These are phyloP conservation scores for Chrysoporthe deuterocubensis DNA, from an alignment of 2,329 filamentous ascomycete species.

Conservation along the genomic window DNA sequence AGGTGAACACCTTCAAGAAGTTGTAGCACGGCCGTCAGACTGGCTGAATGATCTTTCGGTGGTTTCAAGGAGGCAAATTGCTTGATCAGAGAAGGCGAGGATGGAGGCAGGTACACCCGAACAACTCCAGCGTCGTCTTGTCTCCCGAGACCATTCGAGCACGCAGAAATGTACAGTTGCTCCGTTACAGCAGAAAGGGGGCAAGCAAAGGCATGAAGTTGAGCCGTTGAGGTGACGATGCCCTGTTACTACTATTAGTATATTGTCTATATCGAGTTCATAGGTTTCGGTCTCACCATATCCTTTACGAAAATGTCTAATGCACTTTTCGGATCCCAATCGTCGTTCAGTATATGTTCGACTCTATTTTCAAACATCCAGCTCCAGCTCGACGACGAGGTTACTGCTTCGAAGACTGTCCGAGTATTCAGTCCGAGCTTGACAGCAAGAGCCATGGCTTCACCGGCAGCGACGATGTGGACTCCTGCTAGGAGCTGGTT, in stretches of 20 bases:
- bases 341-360: constrained; percentile 55
- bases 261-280: too few species aligned
- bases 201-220: constrained; percentile 39
- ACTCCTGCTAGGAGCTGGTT: constrained; percentile 57
- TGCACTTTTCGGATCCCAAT: constrained; percentile 45
- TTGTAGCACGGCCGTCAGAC: not conserved
- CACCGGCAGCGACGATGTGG: constrained; percentile 54
- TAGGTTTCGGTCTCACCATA: constrained; percentile 35
- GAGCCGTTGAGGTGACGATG: constrained; percentile 38
- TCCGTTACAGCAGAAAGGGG: constrained; percentile 42
- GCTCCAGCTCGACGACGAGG: constrained; percentile 40
- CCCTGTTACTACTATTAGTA: constrained; percentile 23
- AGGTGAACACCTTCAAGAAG: constrained; percentile 29
- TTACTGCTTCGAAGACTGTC: constrained; percentile 38
- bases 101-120: constrained; percentile 33
- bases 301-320: constrained; percentile 43
- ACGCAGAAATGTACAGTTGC: constrained; percentile 38
- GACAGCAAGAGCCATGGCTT: constrained; percentile 57
- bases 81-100: too few species aligned
- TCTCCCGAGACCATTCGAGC: constrained; percentile 35
- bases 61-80: too few species aligned
- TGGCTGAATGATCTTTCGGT: too few species aligned
- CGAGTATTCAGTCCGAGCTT: constrained; percentile 49
- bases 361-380: constrained; percentile 64
- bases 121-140: constrained; percentile 38